phyloP scores from a whole-genome alignment of 2,329 filamentous ascomycete genomes.

The Penicillium sp. region DNA sequence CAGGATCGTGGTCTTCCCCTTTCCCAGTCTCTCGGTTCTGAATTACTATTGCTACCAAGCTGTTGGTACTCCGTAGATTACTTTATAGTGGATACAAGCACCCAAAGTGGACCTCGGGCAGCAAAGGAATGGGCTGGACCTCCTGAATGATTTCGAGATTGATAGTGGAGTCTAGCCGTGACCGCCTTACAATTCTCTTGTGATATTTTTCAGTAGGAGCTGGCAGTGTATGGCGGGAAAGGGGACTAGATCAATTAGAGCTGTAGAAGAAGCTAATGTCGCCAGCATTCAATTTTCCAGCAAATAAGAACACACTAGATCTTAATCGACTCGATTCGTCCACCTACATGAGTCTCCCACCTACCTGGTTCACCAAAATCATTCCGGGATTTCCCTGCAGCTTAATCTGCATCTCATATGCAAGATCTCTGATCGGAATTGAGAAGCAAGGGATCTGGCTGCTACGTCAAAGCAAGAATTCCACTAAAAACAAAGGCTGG shows the following conservation, averaged over 20 bases:
- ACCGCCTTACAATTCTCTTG: background rate
- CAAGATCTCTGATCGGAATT: slow-evolving; percentile 4
- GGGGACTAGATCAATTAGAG: background rate
- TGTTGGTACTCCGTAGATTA: background rate
- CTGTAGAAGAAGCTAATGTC: background rate
- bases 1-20: slow-evolving; percentile 6
- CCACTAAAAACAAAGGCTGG: background rate
- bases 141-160: background rate
- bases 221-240: background rate
- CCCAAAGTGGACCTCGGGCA: slow-evolving; percentile 3
- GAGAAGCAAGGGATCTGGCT: background rate
- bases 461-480: background rate
- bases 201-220: too few species aligned
- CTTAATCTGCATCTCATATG: slow-evolving; percentile 3
- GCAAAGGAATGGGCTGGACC: background rate
- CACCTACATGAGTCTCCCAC: background rate
- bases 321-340: background rate
- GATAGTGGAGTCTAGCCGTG: background rate
- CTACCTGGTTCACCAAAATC: background rate
- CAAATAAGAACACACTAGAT: background rate
- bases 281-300: background rate
- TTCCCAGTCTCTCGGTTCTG: slow-evolving; percentile 4
- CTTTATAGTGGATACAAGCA: background rate
- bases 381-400: slow-evolving; percentile 5
- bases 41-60: background rate